Conservation (phyloP, 768 basidiomycete genomes). For the Crucibulum laeve region DNA sequence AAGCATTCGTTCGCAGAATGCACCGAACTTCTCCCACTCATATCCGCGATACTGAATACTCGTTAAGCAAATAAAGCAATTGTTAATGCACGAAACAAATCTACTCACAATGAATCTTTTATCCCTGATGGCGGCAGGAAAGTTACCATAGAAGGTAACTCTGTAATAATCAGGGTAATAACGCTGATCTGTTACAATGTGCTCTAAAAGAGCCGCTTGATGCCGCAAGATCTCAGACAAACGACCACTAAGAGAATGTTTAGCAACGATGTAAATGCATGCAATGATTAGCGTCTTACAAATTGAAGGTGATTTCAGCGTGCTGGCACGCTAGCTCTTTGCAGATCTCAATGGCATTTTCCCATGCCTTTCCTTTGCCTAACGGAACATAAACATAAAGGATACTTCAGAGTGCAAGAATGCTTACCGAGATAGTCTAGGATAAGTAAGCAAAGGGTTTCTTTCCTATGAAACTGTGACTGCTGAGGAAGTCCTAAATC, state of each 20-base stretch:
- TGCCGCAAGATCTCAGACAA: slow-evolving; percentile 83
- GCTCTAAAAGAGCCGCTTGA: slow-evolving; percentile 83
- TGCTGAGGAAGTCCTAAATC: slow-evolving; percentile 89
- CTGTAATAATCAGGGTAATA: slow-evolving; percentile 93
- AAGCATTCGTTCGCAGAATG: slow-evolving; percentile 88
- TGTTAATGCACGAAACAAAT: neutral
- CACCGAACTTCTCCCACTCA: slow-evolving; percentile 91
- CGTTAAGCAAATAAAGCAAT: slow-evolving; percentile 2
- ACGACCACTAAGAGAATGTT: slow-evolving; percentile 46
- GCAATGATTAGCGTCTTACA: slow-evolving; percentile 43
- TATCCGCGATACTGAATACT: slow-evolving; percentile 78
- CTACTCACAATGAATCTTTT: slow-evolving; percentile 84
- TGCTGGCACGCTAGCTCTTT: slow-evolving; percentile 90
- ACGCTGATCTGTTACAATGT: slow-evolving; percentile 77
- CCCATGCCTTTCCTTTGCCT: slow-evolving; percentile 98
- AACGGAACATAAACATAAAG: neutral
- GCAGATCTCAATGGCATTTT: slow-evolving; percentile 89
- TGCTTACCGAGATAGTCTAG: slow-evolving; percentile 83
- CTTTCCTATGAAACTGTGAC: slow-evolving; percentile 91
- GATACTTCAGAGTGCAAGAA: slow-evolving; percentile 1
- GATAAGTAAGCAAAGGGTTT: slow-evolving; percentile 85
- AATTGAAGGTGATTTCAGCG: slow-evolving; percentile 85
- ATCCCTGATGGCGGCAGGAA: slow-evolving; percentile 77
- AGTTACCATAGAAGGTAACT: slow-evolving; percentile 90
- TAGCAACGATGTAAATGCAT: slow-evolving; percentile 6